Evolutionary conservation across 768 basidiomycete genomes (phyloP), one percentile per base, ranked within the genome.

Genomic region (Tephrocybe rancida): DNA sequence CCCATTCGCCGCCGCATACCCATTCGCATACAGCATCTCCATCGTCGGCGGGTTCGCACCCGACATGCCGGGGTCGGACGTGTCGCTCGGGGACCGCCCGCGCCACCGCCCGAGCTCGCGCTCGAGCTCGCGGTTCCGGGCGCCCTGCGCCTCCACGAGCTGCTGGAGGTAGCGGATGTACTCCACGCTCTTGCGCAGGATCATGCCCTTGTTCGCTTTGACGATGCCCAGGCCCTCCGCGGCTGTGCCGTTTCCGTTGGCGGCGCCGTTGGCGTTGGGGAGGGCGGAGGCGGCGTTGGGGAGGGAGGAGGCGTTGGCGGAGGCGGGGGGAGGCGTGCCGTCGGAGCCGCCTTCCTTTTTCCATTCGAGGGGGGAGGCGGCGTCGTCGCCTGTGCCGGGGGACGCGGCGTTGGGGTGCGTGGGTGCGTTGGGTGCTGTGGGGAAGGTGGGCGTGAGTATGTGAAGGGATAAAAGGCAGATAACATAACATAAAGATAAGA

Each of bases 201-300:
- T 94, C 86, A 95, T 91, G 29, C 94, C 93, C 77, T 96, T 96
- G 73, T 96, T 95, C 24, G 93, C 93, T 66, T 95, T 95, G 48
- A 91, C 87, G 26, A 79, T 77, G 18, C 73, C 74, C 27, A 77
- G 75, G 19, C 68, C 49, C 13, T n/a, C 13, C 10, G n/a, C n/a
- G n/a, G n/a, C n/a, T n/a, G n/a, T n/a, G n/a, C 38, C 63, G 37
- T 54, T 60, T 48, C 64, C 54, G 44, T 35, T 22, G 9, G n/a
- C 4, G 35, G 7, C n/a, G 16, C 35, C 35, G 35, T 37, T 37
- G 35, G 35, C 3, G 39, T 19, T 3, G 5, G 39, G 18, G 39
- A 19, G 18, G 8, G 25, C 47, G 35, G 55, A 38, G 29, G 29
- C 41, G 18, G 19, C 27, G 14, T 18, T 16, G n/a, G 35, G 7